Conservation (phyloP, 371 early-diverging fungal species). For the Sporodiniella umbellata region DNA sequence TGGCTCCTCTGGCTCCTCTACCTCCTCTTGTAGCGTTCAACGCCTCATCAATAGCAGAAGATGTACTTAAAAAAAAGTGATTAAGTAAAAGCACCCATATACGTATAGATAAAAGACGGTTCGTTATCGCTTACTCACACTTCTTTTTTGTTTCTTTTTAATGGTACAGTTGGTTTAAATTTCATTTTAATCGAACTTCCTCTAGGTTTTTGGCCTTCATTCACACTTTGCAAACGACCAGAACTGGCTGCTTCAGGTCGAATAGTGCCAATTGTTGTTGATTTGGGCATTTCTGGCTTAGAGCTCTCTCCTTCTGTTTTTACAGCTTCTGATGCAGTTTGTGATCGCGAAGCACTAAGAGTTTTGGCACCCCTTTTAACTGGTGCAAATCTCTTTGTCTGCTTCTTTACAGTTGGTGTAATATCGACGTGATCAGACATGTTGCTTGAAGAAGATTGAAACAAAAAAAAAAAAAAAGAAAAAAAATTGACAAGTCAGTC, state of each 20-base stretch:
- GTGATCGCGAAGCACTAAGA: neutral
- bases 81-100: constrained; percentile 9
- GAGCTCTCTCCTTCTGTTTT: neutral
- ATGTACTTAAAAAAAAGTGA: constrained; percentile 13
- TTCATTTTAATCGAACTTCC: constrained; percentile 58
- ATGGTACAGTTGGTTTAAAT: constrained; percentile 63
- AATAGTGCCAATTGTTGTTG: constrained; percentile 32
- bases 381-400: constrained; percentile 40
- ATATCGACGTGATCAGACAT: constrained; percentile 15
- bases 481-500: neutral
- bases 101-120: too few relatives aligned
- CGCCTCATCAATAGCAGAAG: constrained; percentile 41
- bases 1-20: constrained; percentile 36
- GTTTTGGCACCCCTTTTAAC: constrained; percentile 17
- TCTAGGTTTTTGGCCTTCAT: constrained; percentile 43
- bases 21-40: constrained; percentile 22
- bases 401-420: constrained; percentile 30
- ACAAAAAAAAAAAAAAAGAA: neutral
- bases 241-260: constrained; percentile 29
- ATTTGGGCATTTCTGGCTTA: constrained; percentile 1
- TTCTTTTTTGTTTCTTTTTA: constrained; percentile 62
- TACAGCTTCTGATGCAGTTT: neutral
- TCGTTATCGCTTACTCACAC: too few relatives aligned
- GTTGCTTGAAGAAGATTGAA: neutral
- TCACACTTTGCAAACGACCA: constrained; percentile 43